Conservation (phyloP, 345 rosid species). For the Dipteronia sinensis region DNA sequence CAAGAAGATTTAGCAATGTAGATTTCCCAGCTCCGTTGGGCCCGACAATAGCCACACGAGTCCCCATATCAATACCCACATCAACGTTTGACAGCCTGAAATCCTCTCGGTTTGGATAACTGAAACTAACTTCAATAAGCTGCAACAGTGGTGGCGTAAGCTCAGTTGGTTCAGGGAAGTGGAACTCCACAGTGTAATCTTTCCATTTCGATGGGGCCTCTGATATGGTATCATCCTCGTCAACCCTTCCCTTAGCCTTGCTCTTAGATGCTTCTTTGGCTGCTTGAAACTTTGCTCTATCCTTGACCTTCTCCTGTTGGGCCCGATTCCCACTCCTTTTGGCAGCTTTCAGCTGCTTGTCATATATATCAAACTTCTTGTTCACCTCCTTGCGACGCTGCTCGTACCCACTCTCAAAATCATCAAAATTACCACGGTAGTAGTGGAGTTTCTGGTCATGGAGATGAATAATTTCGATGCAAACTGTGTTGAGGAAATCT, state of each 20-base stretch:
- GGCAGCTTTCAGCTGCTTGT: conserved; percentile 41
- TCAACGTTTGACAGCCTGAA: conserved; percentile 82
- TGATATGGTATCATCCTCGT: conserved; percentile 67
- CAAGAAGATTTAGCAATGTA: conserved; percentile 86
- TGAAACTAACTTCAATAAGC: conserved; percentile 83
- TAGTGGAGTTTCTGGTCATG: conserved; percentile 33
- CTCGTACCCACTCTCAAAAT: conserved; percentile 39
- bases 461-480: conserved; percentile 40
- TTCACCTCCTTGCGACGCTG: conserved; percentile 40
- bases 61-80: conserved; percentile 98
- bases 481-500: conserved; percentile 36
- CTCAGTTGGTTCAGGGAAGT: conserved; percentile 96
- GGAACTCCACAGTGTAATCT: conserved; percentile 91
- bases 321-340: conserved; percentile 32
- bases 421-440: conserved; percentile 41
- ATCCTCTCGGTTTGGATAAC: conserved; percentile 79
- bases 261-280: conserved; percentile 46
- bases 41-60: conserved; percentile 91
- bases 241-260: conserved; percentile 71
- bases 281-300: conserved; percentile 33
- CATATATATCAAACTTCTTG: conserved; percentile 34
- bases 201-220: conserved; percentile 92
- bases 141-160: conserved; percentile 94
- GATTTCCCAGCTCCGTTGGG: conserved; percentile 98
- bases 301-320: conserved; percentile 42